Conservation (phyloP, 2,329 filamentous ascomycete genomes). For the Magnaporthales sp. region DNA sequence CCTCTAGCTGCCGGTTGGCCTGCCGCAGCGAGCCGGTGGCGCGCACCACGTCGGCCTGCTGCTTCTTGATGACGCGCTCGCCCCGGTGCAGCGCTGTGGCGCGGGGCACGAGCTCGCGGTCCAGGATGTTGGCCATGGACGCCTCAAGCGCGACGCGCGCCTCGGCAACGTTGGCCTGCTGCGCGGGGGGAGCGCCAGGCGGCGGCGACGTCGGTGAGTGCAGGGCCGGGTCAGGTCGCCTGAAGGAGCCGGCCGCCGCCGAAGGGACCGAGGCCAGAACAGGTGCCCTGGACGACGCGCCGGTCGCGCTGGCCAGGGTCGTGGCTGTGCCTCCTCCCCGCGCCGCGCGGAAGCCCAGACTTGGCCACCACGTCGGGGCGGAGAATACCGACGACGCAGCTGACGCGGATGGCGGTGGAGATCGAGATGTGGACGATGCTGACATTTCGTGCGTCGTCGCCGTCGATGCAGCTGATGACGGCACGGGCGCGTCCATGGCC, state of each 20-base stretch:
- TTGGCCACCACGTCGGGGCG: constrained; percentile 4
- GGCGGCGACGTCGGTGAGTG: neutral
- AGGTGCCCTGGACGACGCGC: neutral
- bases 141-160: constrained; percentile 52
- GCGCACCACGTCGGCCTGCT: constrained; percentile 56
- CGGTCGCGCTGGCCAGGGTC: neutral
- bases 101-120: constrained; percentile 58
- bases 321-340: neutral
- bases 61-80: constrained; percentile 52
- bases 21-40: constrained; percentile 51
- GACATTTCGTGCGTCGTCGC: neutral
- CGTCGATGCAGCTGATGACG: neutral
- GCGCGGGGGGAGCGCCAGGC: constrained; percentile 3
- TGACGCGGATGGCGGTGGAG: neutral
- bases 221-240: neutral
- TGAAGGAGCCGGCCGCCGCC: neutral
- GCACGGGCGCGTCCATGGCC: neutral
- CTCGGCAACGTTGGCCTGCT: constrained; percentile 29
- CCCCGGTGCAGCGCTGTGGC: constrained; percentile 64
- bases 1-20: constrained; percentile 58
- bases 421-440: neutral
- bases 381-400: constrained; percentile 1
- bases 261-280: neutral
- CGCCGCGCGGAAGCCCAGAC: neutral
- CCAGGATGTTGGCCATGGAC: constrained; percentile 60